Base-by-base conservation (phyloP, 2,329 filamentous ascomycete species). In the Fusarium sp. region DNA sequence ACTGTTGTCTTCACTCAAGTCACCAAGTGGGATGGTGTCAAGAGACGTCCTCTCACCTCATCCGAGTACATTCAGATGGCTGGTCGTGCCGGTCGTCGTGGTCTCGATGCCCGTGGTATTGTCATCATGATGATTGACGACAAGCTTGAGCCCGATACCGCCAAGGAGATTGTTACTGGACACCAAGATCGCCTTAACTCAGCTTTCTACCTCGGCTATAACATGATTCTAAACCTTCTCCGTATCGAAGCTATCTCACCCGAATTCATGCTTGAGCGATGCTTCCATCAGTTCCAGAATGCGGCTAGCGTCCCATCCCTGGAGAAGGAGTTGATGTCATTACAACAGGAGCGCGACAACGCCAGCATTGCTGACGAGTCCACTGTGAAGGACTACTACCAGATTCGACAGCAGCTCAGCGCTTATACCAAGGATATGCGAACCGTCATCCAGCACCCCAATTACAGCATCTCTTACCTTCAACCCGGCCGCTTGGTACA, bases 51-150 rank as follows among this genome's bases (percentile, higher is more conserved):
- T 81, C 87, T 98, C 21, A 98, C 94, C 0, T 93, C 94, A 3
- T 97, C 93, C 13, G 96, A 99, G 76, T 99, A 98, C 80, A 93
- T 99, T 53, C 96, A 99, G 78, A 99, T 99, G 96, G 97, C 96
- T 55, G 96, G 96, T 66, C 93, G 96, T 81, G 96, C 96, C 63
- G 96, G 96, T 77, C 93, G 96, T 86, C 91, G 96, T 89, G 96
- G 96, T 81, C 91, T 99, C 56, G 96, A 99, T 83, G 94, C 98
- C 67, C 92, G 96, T 70, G 96, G 96, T 87, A 97, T 98, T 73
- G 96, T 99, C 72, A 98, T 99, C 79, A 98, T 99, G 93, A 98
- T 99, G 95, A 92, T 99, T 66, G 92, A 97, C 76, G 93, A 97
- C 79, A 93, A 96, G 82, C 95, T 99, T 84, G 96, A 99, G 76